Conservation (phyloP, 768 basidiomycete genomes). For the Suillus decipiens region DNA sequence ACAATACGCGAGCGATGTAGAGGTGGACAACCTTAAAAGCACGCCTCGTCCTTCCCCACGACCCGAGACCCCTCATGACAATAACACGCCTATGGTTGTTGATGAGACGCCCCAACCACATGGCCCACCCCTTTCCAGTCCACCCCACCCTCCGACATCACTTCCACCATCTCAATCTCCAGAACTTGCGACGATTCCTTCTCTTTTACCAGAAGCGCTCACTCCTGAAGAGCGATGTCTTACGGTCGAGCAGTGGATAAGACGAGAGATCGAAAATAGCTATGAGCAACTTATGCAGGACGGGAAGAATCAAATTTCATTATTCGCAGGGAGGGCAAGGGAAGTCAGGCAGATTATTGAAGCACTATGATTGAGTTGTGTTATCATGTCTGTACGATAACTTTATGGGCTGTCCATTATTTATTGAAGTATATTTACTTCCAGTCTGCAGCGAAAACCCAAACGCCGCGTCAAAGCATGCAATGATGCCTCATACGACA, state of each 20-base stretch:
- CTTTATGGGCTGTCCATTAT: background rate
- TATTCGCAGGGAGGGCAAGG: conserved; percentile 48
- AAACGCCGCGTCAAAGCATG: background rate
- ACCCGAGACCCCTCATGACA: background rate
- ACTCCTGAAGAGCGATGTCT: conserved; percentile 61
- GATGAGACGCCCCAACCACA: background rate
- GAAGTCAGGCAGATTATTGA: conserved; percentile 41
- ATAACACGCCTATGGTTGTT: background rate
- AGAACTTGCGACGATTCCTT: conserved; percentile 12
- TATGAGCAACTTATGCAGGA: conserved; percentile 59
- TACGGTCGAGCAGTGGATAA: conserved; percentile 85
- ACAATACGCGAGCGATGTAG: background rate
- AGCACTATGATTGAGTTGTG: conserved; percentile 19
- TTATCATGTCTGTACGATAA: background rate
- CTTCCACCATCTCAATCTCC: conserved; percentile 17
- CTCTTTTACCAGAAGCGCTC: conserved; percentile 20
- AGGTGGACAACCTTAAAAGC: background rate
- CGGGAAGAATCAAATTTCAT: conserved; percentile 49
- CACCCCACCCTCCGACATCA: background rate
- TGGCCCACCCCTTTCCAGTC: background rate
- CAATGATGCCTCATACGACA: background rate
- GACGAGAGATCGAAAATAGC: conserved; percentile 71
- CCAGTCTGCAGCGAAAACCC: background rate
- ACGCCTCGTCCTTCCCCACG: background rate
- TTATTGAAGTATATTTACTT: background rate